Evolutionary conservation across 2,329 filamentous ascomycete species (phyloP).

Genomic region (Dactylella cylindrospora): DNA sequence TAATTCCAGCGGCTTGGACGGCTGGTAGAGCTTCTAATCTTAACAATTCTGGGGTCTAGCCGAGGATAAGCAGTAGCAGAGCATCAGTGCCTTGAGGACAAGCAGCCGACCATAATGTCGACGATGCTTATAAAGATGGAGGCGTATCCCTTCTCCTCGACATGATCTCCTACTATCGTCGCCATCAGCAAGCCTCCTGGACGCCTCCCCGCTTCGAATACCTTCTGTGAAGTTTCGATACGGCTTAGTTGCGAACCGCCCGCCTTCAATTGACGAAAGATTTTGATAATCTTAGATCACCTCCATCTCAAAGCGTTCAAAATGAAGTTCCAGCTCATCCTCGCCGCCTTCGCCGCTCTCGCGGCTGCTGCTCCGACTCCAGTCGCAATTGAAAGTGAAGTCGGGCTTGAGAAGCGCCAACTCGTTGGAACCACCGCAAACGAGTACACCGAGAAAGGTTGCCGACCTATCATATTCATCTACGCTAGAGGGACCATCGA

Average conservation of each 20-base stretch:
- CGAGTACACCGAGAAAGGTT: constrained; percentile 53
- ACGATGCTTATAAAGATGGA: constrained; percentile 23
- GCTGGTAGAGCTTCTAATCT: not conserved
- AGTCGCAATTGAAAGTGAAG: constrained; percentile 1
- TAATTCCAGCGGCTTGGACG: not conserved
- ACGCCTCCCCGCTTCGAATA: constrained; percentile 6
- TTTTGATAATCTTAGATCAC: constrained; percentile 19
- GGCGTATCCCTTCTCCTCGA: constrained; percentile 11
- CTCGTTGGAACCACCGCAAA: constrained; percentile 48
- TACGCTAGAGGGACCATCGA: constrained; percentile 58
- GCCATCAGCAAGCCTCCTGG: constrained; percentile 27
- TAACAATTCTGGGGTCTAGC: not conserved
- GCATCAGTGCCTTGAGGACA: not conserved
- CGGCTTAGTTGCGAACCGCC: constrained; percentile 2
- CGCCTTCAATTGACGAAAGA: constrained; percentile 2
- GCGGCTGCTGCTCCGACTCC: constrained; percentile 25
- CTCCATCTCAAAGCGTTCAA: not conserved
- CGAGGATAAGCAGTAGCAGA: constrained; percentile 31
- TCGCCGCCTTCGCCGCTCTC: constrained; percentile 26
- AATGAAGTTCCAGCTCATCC: constrained; percentile 44
- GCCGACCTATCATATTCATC: constrained; percentile 55
- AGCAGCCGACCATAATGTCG: not conserved
- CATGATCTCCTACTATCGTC: constrained; percentile 11
- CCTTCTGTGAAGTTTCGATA: not conserved
- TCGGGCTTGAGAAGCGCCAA: constrained; percentile 34